Percentiles rank a stretch among this genome's conserved stretches.
phyloP scores from a whole-genome alignment of 2,329 filamentous ascomycete species.

The Orbilia ellipsospora region DNA sequence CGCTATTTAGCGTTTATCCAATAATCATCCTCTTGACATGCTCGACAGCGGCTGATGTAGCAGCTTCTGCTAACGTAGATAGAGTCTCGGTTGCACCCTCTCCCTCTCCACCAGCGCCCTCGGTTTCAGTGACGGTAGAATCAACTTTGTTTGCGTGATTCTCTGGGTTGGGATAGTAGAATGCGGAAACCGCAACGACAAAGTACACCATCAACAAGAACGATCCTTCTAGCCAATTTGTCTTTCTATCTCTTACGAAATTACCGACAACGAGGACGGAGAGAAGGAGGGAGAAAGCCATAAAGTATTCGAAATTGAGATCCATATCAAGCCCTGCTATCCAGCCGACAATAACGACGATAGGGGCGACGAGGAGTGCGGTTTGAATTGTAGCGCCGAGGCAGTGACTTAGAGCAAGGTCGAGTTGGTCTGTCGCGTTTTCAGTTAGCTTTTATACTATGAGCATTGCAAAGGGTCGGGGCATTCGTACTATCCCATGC shows the following conservation, averaged over 20 bases:
- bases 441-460: not conserved
- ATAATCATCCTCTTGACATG: conserved; percentile 42
- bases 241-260: conserved; percentile 87
- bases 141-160: conserved; percentile 30
- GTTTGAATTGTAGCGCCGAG: conserved; percentile 90
- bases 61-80: conserved; percentile 27
- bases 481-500: conserved; percentile 73
- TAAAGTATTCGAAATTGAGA: conserved; percentile 87
- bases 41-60: conserved; percentile 24
- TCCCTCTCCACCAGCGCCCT: conserved; percentile 1
- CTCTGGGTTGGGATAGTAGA: conserved; percentile 44
- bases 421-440: conserved; percentile 67
- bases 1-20: conserved; percentile 15
- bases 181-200: conserved; percentile 41
- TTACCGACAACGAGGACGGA: conserved; percentile 87
- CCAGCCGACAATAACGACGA: conserved; percentile 87
- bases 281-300: conserved; percentile 83
- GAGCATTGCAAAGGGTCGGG: not conserved
- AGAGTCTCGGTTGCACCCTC: conserved; percentile 16
- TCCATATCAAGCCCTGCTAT: conserved; percentile 76
- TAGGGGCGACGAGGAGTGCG: conserved; percentile 84
- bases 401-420: conserved; percentile 85
- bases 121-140: not conserved
- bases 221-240: conserved; percentile 87
- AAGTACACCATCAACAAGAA: conserved; percentile 73